Evolutionary conservation across 2,329 filamentous ascomycete genomes (phyloP).

Genomic region (Paracorniculantispora psalliotae): DNA sequence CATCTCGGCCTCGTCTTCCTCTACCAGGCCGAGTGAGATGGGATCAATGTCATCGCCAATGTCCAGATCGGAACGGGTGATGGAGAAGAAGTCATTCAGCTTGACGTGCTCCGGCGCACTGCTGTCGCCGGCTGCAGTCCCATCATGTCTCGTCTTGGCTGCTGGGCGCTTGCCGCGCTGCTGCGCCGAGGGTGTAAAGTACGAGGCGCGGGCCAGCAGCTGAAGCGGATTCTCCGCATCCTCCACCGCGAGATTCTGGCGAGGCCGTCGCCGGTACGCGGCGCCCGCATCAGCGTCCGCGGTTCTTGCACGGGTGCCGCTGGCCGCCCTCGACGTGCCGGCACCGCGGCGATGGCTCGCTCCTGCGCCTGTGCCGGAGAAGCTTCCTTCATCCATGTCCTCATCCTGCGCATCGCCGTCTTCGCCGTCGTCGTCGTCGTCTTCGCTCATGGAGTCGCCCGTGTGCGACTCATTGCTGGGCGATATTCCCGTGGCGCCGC

Average conservation of each 20-base stretch:
- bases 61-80: conserved; percentile 59
- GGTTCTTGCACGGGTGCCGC: neutral
- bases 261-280: conserved; percentile 21
- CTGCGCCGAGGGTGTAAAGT: conserved; percentile 52
- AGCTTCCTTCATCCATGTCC: conserved; percentile 18
- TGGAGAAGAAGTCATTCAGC: conserved; percentile 62
- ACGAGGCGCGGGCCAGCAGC: conserved; percentile 66
- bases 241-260: conserved; percentile 57
- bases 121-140: conserved; percentile 28
- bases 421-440: conserved; percentile 22
- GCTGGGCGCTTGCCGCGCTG: conserved; percentile 25
- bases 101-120: conserved; percentile 20
- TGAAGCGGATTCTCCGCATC: conserved; percentile 73
- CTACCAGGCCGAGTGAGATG: conserved; percentile 64
- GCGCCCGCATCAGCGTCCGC: neutral
- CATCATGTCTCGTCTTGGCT: conserved; percentile 17
- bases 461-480: conserved; percentile 15
- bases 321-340: neutral
- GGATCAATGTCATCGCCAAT: conserved; percentile 61
- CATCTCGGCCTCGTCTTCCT: conserved; percentile 56
- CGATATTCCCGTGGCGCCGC: conserved; percentile 16
- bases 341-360: neutral
- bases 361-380: conserved; percentile 2
- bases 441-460: conserved; percentile 23
- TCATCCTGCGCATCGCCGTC: conserved; percentile 23